phyloP scores from a whole-genome alignment of 805 yeast species.

The Wickerhamiella shivajii region DNA sequence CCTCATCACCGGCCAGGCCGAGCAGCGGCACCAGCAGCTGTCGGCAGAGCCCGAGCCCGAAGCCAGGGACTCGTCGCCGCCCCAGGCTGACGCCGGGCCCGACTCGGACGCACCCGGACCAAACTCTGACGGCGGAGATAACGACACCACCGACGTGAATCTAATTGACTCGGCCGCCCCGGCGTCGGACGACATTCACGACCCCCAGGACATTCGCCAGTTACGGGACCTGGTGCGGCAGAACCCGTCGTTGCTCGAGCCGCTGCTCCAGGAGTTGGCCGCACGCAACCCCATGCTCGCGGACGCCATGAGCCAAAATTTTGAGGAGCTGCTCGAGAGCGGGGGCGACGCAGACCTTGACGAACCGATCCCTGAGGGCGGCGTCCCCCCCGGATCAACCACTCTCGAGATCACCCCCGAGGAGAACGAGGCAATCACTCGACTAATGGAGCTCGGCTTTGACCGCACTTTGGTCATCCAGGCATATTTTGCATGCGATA shows the following conservation, averaged over 20 bases:
- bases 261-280: conserved; percentile 68
- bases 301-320: conserved; percentile 34
- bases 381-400: conserved; percentile 29
- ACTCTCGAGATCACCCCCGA: conserved; percentile 51
- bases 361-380: conserved; percentile 12
- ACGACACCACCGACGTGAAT: conserved; percentile 24
- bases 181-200: not conserved
- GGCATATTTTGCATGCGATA: conserved; percentile 95
- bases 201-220: conserved; percentile 33
- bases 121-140: conserved; percentile 7
- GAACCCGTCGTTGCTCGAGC: conserved; percentile 79
- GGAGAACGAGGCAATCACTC: conserved; percentile 77
- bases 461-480: conserved; percentile 77
- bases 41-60: conserved; percentile 9
- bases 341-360: conserved; percentile 12
- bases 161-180: conserved; percentile 22
- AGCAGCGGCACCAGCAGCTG: conserved; percentile 14
- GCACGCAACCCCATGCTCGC: conserved; percentile 76
- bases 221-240: conserved; percentile 67
- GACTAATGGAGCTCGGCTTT: conserved; percentile 87
- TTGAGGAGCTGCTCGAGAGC: conserved; percentile 15
- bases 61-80: not conserved
- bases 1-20: conserved; percentile 52
- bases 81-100: conserved; percentile 2
- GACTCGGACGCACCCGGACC: conserved; percentile 6